Conservation (phyloP, 2,329 filamentous ascomycete genomes). For the Diplocarpon rosae region DNA sequence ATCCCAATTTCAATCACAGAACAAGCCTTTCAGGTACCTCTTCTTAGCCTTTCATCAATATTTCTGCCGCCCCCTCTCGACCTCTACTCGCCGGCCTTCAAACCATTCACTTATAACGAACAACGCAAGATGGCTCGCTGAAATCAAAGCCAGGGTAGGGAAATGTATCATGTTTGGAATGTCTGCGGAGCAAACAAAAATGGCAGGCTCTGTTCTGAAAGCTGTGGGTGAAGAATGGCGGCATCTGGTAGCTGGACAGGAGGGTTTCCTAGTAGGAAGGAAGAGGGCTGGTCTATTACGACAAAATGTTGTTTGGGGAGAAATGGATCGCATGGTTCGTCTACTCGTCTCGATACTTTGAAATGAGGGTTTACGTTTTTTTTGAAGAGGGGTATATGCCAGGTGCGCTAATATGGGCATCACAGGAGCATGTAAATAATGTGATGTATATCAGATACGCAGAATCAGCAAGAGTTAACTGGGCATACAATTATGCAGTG, state of each 20-base stretch:
- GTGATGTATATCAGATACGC: constrained; percentile 75
- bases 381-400: not conserved
- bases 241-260: constrained; percentile 58
- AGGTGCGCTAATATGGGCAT: not conserved
- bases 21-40: not conserved
- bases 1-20: constrained; percentile 2
- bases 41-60: not conserved
- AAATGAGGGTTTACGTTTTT: not conserved
- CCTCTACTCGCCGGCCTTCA: not conserved
- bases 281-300: constrained; percentile 51
- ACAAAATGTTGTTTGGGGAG: constrained; percentile 69
- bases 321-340: constrained; percentile 60
- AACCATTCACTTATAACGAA: constrained; percentile 8
- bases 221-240: constrained; percentile 58
- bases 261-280: constrained; percentile 60
- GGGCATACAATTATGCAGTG: constrained; percentile 58
- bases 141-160: constrained; percentile 55
- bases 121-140: constrained; percentile 49
- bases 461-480: constrained; percentile 71
- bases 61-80: not conserved
- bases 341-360: not conserved
- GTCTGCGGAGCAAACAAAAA: constrained; percentile 41
- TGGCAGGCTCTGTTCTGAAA: constrained; percentile 48
- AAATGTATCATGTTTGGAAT: constrained; percentile 69
- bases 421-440: constrained; percentile 72